A percentile compares a stretch with the other conserved stretches of the same genome.
phyloP scores from a whole-genome alignment of 1,139 yeast species.

The Torulaspora globosa region DNA sequence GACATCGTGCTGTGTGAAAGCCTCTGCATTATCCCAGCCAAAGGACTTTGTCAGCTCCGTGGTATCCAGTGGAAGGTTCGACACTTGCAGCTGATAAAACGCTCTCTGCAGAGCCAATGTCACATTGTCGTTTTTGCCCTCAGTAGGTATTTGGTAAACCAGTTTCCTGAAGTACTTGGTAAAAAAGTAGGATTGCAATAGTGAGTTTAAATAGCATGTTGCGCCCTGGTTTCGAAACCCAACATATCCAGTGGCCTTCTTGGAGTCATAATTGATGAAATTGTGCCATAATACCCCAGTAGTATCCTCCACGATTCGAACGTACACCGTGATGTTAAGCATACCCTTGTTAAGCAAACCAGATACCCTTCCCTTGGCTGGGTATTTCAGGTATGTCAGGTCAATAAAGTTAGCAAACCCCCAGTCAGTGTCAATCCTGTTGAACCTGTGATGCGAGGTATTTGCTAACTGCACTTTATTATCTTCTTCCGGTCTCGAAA shows the following conservation, averaged over 20 bases:
- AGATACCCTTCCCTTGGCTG: conserved; percentile 32
- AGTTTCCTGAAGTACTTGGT: conserved; percentile 78
- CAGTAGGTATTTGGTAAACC: conserved; percentile 87
- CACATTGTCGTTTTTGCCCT: conserved; percentile 54
- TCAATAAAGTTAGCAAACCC: conserved; percentile 83
- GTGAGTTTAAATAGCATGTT: conserved; percentile 89
- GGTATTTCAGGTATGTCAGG: conserved; percentile 44
- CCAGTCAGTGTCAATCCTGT: conserved; percentile 82
- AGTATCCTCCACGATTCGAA: conserved; percentile 75
- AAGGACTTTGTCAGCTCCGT: conserved; percentile 82
- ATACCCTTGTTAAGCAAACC: conserved; percentile 52
- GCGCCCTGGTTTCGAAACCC: conserved; percentile 97
- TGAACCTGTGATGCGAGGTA: conserved; percentile 78
- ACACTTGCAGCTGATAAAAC: conserved; percentile 71
- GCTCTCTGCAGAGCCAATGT: conserved; percentile 83
- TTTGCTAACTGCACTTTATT: conserved; percentile 59
- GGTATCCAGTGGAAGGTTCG: conserved; percentile 76
- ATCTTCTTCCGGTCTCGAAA: conserved; percentile 71
- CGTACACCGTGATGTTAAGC: conserved; percentile 70
- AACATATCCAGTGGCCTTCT: conserved; percentile 79
- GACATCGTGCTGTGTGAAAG: conserved; percentile 96
- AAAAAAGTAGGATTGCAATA: conserved; percentile 83
- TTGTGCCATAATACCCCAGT: conserved; percentile 95
- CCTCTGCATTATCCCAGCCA: conserved; percentile 97
- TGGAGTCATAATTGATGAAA: conserved; percentile 80